Base-by-base conservation (phyloP, 352 stramenopile genomes). In the Saprolegnia parasitica region DNA sequence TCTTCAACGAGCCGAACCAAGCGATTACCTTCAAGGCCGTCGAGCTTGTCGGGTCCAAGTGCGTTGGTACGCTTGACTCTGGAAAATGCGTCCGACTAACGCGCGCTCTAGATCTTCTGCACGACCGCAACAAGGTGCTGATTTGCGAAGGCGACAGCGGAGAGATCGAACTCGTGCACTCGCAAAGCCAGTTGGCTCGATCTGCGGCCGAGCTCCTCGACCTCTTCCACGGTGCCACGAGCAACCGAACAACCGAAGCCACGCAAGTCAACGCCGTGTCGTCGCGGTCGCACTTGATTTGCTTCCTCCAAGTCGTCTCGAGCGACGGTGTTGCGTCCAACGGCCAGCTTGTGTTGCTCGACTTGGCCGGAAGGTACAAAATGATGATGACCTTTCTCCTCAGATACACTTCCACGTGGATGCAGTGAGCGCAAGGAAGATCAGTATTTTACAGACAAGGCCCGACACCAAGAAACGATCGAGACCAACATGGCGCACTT, bases 401-500 rank as follows among this genome's bases (percentile, higher is more conserved):
- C 9, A 64, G 16, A 50, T 55, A 55, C n/a, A 55, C 13, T 9
- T 20, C 15, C 56, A 5, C 20, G 4, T 46, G 5, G n/a, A 9
- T 35, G 20, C 1, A 93, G 82, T 35, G 87, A 96, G 58, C 84
- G 86, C 61, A 87, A 88, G 10, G 80, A 86, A 66, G 87, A 95
- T 60, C 81, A 83, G 47, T 90, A 88, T 32, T 83, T 90, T 54
- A 87, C 93, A 46, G 80, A 90, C 56, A 81, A 84, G 26, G 77
- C 81, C 18, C 80, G 84, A 10, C 78, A 81, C 29, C 90, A 89
- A 65, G 84, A 96, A 64, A 78, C 74, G 0, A 85, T 88, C 26
- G 83, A 92, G 64, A 95, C 94, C 74, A 96, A 96, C 74, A 90
- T 90, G 73, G 90, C 80, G 47, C 81, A 91, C 39, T 62, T 91